Percentiles rank a stretch among this genome's conserved stretches.
phyloP scores from a whole-genome alignment of 192 early-diverging fungal species.

The Piromyces sp. region DNA sequence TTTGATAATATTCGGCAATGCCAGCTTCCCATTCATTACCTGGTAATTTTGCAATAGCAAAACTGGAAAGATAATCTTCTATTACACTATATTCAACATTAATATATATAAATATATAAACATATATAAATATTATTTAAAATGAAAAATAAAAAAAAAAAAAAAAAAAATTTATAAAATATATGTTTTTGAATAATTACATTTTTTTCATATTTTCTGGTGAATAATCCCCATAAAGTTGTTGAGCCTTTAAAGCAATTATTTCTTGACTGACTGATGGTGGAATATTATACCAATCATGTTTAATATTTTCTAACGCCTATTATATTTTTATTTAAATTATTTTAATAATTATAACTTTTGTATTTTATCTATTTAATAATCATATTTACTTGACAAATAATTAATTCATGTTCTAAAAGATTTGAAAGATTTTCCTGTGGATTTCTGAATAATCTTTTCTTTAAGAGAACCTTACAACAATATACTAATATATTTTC shows the following conservation, averaged over 20 bases:
- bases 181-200: slow-evolving; percentile 1
- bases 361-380: not conserved
- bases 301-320: slow-evolving; percentile 21
- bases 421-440: slow-evolving; percentile 15
- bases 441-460: slow-evolving; percentile 25
- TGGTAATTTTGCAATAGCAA: slow-evolving; percentile 11
- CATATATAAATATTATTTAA: slow-evolving; percentile 8
- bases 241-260: slow-evolving; percentile 24
- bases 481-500: not conserved
- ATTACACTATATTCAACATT: slow-evolving; percentile 13
- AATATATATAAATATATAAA: no score
- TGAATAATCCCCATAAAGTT: slow-evolving; percentile 24
- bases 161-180: not conserved
- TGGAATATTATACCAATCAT: slow-evolving; percentile 22
- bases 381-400: not conserved
- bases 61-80: slow-evolving; percentile 1
- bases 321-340: slow-evolving; percentile 12
- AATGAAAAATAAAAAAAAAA: slow-evolving; percentile 1
- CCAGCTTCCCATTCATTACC: slow-evolving; percentile 15
- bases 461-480: slow-evolving; percentile 19
- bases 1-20: slow-evolving; percentile 21
- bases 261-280: slow-evolving; percentile 18
- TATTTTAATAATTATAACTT: no score
- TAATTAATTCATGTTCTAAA: slow-evolving; percentile 16
- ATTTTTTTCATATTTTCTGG: slow-evolving; percentile 6